A percentile compares a stretch with the other conserved stretches of the same genome.
phyloP scores from a whole-genome alignment of 176 grass and related monocot species.

The Rhynchospora tenuis region DNA sequence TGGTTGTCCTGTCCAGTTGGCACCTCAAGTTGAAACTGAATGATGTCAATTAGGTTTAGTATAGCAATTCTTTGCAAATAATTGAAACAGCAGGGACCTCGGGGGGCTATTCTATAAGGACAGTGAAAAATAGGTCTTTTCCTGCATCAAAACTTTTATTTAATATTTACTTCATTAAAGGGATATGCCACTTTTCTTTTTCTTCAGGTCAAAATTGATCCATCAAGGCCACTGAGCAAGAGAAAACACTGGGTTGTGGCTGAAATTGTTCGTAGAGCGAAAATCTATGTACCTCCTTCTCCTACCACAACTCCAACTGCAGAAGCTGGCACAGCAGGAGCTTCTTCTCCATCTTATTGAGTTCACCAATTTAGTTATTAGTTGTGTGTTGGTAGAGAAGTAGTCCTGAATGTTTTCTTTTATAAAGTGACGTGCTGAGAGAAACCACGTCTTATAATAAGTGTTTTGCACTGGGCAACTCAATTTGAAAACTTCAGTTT shows the following conservation, averaged over 20 bases:
- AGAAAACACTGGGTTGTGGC: slow-evolving; percentile 66
- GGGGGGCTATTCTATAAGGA: background rate
- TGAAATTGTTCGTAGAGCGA: slow-evolving; percentile 79
- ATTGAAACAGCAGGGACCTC: background rate
- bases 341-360: slow-evolving; percentile 20
- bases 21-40: background rate
- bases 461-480: background rate
- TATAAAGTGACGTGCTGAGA: background rate
- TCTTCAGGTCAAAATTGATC: slow-evolving; percentile 71
- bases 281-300: slow-evolving; percentile 53
- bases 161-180: background rate
- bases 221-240: slow-evolving; percentile 85
- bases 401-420: background rate
- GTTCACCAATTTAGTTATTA: background rate
- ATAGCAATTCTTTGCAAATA: background rate
- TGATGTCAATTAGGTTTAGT: background rate
- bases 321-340: background rate
- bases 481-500: background rate
- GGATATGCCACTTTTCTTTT: background rate
- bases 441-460: background rate
- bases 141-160: background rate
- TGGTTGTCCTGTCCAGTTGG: too few relatives aligned
- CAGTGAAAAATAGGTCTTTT: background rate
- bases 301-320: slow-evolving; percentile 15
- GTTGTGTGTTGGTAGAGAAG: background rate